These are phyloP conservation scores for Triangularia verruculosa DNA, from an alignment of 2,329 filamentous ascomycete genomes.

Conservation along the genomic window DNA sequence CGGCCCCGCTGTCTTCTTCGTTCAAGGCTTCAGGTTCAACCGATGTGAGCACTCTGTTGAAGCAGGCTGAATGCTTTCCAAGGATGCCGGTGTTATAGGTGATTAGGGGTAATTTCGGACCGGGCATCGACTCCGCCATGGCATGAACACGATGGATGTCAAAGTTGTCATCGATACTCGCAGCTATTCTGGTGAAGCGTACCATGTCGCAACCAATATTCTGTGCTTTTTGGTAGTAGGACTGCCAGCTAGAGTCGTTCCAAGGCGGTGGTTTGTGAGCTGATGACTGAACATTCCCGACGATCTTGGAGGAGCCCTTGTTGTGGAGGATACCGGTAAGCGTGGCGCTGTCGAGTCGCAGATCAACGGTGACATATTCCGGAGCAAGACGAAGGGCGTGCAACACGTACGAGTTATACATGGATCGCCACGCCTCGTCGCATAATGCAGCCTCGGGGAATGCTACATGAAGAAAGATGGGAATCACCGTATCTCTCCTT, in stretches of 20 bases:
- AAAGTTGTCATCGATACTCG: slow-evolving; percentile 60
- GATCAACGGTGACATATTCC: slow-evolving; percentile 61
- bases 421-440: slow-evolving; percentile 26
- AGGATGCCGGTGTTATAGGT: slow-evolving; percentile 62
- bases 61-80: slow-evolving; percentile 63
- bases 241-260: slow-evolving; percentile 52
- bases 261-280: slow-evolving; percentile 48
- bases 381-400: slow-evolving; percentile 61
- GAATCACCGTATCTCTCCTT: slow-evolving; percentile 59
- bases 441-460: slow-evolving; percentile 31
- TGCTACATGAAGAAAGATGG: slow-evolving; percentile 53
- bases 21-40: slow-evolving; percentile 48
- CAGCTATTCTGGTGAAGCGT: slow-evolving; percentile 57
- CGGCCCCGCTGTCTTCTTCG: slow-evolving; percentile 21
- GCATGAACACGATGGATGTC: slow-evolving; percentile 55
- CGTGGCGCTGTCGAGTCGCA: slow-evolving; percentile 52
- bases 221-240: slow-evolving; percentile 57
- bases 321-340: slow-evolving; percentile 48
- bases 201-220: slow-evolving; percentile 59
- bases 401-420: slow-evolving; percentile 55
- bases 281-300: slow-evolving; percentile 52
- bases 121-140: slow-evolving; percentile 42
- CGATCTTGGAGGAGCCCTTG: slow-evolving; percentile 47
- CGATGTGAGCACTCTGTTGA: slow-evolving; percentile 63
- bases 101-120: slow-evolving; percentile 52